Percentiles rank a stretch among this genome's conserved stretches.
phyloP scores from a whole-genome alignment of 768 basidiomycete species.

The Lactifluus volemus region DNA sequence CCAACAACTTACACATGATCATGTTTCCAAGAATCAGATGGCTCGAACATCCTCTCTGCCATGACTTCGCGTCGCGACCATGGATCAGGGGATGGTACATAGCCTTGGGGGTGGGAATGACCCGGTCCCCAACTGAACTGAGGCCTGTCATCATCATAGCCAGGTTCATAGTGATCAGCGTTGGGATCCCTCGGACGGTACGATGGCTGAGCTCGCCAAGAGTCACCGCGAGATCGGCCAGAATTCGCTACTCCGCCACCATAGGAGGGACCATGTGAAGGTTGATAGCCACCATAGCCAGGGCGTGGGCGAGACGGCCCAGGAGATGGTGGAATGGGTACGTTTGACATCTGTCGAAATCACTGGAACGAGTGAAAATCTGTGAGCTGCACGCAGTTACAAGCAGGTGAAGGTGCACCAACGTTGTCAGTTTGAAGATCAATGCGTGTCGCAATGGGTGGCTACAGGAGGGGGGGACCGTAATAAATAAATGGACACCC shows the following conservation, averaged over 20 bases:
- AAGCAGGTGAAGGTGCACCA: not conserved
- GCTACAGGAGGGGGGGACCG: not conserved
- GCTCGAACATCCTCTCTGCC: conserved; percentile 57
- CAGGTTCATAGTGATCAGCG: conserved; percentile 11
- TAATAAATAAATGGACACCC: not conserved
- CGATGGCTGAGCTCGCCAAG: conserved; percentile 39
- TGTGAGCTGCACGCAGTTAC: not conserved
- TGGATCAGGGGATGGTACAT: conserved; percentile 24
- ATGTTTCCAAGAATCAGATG: conserved; percentile 51
- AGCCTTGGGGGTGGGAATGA: conserved; percentile 20
- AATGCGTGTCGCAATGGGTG: not conserved
- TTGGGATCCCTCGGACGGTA: conserved; percentile 27
- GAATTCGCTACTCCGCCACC: conserved; percentile 33
- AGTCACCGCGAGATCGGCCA: conserved; percentile 28
- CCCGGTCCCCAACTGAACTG: conserved; percentile 4
- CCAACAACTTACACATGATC: conserved; percentile 8
- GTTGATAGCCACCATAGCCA: conserved; percentile 46
- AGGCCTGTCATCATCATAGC: conserved; percentile 4
- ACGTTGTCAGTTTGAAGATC: not conserved
- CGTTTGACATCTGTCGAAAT: conserved; percentile 15
- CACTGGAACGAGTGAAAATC: conserved; percentile 12
- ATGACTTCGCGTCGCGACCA: conserved; percentile 29
- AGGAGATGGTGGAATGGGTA: conserved; percentile 43
- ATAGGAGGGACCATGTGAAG: conserved; percentile 31
- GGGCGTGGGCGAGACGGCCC: conserved; percentile 34